Conservation (phyloP, 2,329 filamentous ascomycete genomes). For the Botrytis fabae region DNA sequence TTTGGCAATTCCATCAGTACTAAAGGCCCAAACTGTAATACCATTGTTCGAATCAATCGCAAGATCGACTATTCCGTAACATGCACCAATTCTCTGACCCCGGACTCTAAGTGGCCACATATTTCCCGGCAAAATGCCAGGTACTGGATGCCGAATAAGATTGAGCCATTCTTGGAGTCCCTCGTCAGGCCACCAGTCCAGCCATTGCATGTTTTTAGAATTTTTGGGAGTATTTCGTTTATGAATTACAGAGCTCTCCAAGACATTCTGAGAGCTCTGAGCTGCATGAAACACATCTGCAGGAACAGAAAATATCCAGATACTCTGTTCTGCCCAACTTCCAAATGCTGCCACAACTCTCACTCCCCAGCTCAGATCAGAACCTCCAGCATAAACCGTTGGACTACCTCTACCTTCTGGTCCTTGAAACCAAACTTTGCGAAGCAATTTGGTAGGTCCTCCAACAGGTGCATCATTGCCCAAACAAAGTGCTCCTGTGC, state of each 20-base stretch:
- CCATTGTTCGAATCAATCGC: conserved; percentile 48
- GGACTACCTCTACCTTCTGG: conserved; percentile 44
- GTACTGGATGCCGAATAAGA: conserved; percentile 32
- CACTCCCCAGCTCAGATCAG: conserved; percentile 58
- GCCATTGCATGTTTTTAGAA: conserved; percentile 34
- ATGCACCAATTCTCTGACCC: conserved; percentile 50
- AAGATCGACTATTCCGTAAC: conserved; percentile 51
- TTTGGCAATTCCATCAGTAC: conserved; percentile 45
- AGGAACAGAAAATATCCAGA: conserved; percentile 63
- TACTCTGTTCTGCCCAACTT: conserved; percentile 43
- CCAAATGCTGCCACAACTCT: conserved; percentile 59
- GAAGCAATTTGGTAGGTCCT: conserved; percentile 56
- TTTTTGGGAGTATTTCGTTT: conserved; percentile 20
- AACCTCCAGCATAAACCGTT: conserved; percentile 55
- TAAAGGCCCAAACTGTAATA: conserved; percentile 55
- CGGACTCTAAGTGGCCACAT: conserved; percentile 52
- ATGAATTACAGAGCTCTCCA: conserved; percentile 24
- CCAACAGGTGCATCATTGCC: conserved; percentile 59
- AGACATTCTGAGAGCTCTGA: conserved; percentile 26
- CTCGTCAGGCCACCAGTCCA: conserved; percentile 46
- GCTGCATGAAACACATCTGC: conserved; percentile 52
- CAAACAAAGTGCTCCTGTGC: conserved; percentile 55
- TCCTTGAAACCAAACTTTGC: conserved; percentile 55
- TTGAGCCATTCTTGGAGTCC: conserved; percentile 41
- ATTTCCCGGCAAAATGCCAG: conserved; percentile 34